Evolutionary conservation across 2,329 filamentous ascomycete species (phyloP).

Genomic region (Aspergillus spinulosporus): DNA sequence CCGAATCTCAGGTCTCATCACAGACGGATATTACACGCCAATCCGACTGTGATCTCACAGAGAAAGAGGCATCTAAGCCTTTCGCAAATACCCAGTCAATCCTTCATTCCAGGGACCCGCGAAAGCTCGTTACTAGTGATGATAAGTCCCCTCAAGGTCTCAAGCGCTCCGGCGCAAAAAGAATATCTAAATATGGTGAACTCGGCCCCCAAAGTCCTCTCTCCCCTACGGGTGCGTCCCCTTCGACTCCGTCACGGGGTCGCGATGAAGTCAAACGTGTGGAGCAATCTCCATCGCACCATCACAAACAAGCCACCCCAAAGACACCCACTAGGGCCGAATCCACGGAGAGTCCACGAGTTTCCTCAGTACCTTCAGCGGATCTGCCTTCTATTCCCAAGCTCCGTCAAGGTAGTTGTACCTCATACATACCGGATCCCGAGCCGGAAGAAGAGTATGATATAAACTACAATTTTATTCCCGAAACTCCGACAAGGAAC

Average conservation of each 20-base stretch:
- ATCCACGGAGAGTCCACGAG: slow-evolving; percentile 36
- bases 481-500: slow-evolving; percentile 29
- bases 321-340: slow-evolving; percentile 29
- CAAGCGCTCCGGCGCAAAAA: slow-evolving; percentile 44
- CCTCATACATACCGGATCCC: slow-evolving; percentile 32
- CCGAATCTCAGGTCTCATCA: slow-evolving; percentile 31
- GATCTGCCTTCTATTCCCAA: slow-evolving; percentile 48
- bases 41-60: slow-evolving; percentile 33
- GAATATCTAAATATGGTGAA: slow-evolving; percentile 42
- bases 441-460: slow-evolving; percentile 33
- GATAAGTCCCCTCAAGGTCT: slow-evolving; percentile 37
- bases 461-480: slow-evolving; percentile 21
- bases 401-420: slow-evolving; percentile 42
- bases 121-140: slow-evolving; percentile 26
- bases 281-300: slow-evolving; percentile 20
- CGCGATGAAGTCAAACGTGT: slow-evolving; percentile 11
- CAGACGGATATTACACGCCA: slow-evolving; percentile 35
- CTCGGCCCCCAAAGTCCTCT: slow-evolving; percentile 29
- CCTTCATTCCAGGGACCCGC: slow-evolving; percentile 34
- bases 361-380: slow-evolving; percentile 51
- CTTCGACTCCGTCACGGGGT: slow-evolving; percentile 14
- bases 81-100: slow-evolving; percentile 29
- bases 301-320: slow-evolving; percentile 22
- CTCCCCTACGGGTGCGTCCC: slow-evolving; percentile 24
- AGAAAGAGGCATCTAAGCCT: slow-evolving; percentile 26